Conservation (phyloP, 2,329 filamentous ascomycete genomes). For the Nigrograna mackinnonii region DNA sequence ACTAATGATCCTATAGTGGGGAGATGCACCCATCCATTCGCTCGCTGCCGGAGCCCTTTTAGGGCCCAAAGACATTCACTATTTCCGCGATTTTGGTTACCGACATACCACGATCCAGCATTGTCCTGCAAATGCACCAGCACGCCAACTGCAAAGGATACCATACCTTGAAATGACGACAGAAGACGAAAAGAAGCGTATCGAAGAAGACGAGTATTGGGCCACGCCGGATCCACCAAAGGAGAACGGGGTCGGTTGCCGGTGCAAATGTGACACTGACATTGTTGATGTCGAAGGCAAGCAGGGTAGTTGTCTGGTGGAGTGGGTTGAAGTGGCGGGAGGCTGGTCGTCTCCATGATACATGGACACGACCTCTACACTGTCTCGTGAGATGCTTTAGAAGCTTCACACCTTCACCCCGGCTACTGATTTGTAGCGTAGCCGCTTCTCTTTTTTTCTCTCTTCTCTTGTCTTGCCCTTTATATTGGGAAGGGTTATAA, state of each 20-base stretch:
- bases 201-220: slow-evolving; percentile 97
- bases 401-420: slow-evolving; percentile 1
- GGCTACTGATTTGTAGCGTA: too few species aligned
- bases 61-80: slow-evolving; percentile 83
- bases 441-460: too few species aligned
- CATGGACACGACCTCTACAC: slow-evolving; percentile 5
- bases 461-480: too few species aligned
- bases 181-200: slow-evolving; percentile 76
- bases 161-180: slow-evolving; percentile 85
- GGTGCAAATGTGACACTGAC: slow-evolving; percentile 95
- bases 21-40: slow-evolving; percentile 97
- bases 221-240: slow-evolving; percentile 82
- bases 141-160: slow-evolving; percentile 77
- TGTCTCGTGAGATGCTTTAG: slow-evolving; percentile 4
- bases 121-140: slow-evolving; percentile 92
- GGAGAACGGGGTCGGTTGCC: slow-evolving; percentile 95
- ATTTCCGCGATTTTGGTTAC: slow-evolving; percentile 99
- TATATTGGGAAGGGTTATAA: too few species aligned
- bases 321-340: slow-evolving; percentile 97
- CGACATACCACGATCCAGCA: slow-evolving; percentile 98
- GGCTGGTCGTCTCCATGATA: slow-evolving; percentile 74
- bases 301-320: slow-evolving; percentile 88
- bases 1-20: slow-evolving; percentile 69
- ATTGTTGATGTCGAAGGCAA: slow-evolving; percentile 98
- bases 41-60: slow-evolving; percentile 90